Evolutionary conservation across 345 rosid species (phyloP).

Genomic region (Raphanus sativus): DNA sequence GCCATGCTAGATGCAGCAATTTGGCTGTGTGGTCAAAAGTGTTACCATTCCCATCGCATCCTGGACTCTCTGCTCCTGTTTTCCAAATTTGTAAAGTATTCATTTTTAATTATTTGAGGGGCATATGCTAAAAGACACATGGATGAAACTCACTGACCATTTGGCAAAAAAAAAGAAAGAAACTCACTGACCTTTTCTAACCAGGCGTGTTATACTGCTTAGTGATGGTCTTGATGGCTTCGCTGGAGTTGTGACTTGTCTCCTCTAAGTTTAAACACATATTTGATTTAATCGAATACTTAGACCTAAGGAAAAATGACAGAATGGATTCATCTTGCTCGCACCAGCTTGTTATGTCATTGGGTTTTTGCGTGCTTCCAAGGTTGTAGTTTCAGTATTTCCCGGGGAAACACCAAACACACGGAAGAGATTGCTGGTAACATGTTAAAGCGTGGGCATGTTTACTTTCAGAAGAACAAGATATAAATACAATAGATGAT

Average conservation of each 20-base stretch:
- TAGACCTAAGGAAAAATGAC: not conserved
- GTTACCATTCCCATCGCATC: constrained; percentile 72
- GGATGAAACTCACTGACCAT: not conserved
- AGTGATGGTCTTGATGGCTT: constrained; percentile 87
- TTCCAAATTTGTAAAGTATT: constrained; percentile 22
- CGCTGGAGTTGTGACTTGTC: constrained; percentile 73
- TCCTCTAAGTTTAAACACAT: constrained; percentile 44
- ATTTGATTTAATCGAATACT: not conserved
- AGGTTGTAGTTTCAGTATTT: constrained; percentile 76
- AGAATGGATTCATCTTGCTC: not conserved
- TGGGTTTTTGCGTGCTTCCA: constrained; percentile 97
- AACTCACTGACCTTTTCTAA: constrained; percentile 90
- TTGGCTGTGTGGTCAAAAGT: constrained; percentile 79
- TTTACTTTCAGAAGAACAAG: too few relatives aligned
- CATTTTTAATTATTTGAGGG: not conserved
- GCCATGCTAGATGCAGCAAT: constrained; percentile 94
- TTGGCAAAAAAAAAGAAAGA: too few relatives aligned
- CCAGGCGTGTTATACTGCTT: constrained; percentile 83
- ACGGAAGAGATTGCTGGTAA: constrained; percentile 84
- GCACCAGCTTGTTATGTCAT: constrained; percentile 62
- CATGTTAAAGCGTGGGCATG: not conserved
- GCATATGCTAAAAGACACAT: not conserved
- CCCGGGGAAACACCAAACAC: constrained; percentile 78
- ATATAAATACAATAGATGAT: constrained; percentile 29
- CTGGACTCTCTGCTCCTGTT: constrained; percentile 49